phyloP scores from a whole-genome alignment of 2,329 filamentous ascomycete species.

The Trichocomaceae sp. region DNA sequence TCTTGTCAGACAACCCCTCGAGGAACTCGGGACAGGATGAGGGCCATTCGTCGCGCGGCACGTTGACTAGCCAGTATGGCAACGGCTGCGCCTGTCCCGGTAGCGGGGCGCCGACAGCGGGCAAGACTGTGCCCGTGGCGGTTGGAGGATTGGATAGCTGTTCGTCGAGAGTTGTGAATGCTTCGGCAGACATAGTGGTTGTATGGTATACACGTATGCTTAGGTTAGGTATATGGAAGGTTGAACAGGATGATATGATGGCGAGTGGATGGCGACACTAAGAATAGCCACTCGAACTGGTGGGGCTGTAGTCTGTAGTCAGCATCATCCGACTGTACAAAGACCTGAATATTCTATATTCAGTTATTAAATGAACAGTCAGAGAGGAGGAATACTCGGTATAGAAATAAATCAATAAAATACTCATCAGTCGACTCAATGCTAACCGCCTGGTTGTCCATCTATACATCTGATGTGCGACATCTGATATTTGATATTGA shows the following conservation, averaged over 20 bases:
- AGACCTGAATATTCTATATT: too few relatives aligned
- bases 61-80: slow-evolving; percentile 80
- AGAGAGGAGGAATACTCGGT: too few relatives aligned
- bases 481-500: too few relatives aligned
- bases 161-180: slow-evolving; percentile 21
- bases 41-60: slow-evolving; percentile 57
- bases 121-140: neutral
- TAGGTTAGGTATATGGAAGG: neutral
- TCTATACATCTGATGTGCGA: too few relatives aligned
- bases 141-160: slow-evolving; percentile 12
- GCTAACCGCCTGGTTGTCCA: too few relatives aligned
- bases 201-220: neutral
- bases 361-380: too few relatives aligned
- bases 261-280: neutral
- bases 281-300: neutral
- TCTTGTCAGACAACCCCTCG: slow-evolving; percentile 57
- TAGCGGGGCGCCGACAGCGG: neutral
- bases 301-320: neutral
- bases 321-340: neutral
- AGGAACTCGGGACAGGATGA: slow-evolving; percentile 67
- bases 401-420: neutral
- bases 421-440: neutral
- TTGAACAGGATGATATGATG: neutral
- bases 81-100: slow-evolving; percentile 19
- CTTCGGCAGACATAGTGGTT: slow-evolving; percentile 16